Evolutionary conservation across 192 early-diverging fungal genomes (phyloP), one percentile per base, ranked within the genome.

Genomic region (Mortierella hygrophila): DNA sequence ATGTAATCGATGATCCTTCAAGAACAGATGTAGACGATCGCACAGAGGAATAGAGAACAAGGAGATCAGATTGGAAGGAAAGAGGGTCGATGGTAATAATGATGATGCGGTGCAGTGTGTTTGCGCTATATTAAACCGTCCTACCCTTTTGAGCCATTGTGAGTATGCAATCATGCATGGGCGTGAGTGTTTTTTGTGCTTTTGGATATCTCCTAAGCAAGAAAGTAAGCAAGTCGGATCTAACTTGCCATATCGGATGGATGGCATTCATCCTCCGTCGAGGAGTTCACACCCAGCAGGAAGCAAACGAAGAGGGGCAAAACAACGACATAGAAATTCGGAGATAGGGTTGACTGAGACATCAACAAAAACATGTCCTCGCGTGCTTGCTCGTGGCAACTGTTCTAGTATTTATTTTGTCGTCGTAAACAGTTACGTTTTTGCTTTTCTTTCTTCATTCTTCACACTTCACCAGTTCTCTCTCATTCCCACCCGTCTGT

Each of bases 1-100:
- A 85, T 85, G 78, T 85, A 80, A 23, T 20, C 5, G 18, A 79
- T 47, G 32, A 11, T 65, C 29, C 57, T 29, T 60, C 44, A 15
- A 46, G 44, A 46, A 26, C n/a, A 26, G n/a, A 23, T 60, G 57
- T 60, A n/a, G 57, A 46, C 10, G 44, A 46, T 46, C 11, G 44
- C 44, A 15, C 44, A 15, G 44, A 46, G 13, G 13, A 46, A 13
- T 15, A 3, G 13, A 1, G 44, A 46, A 13, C 10, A 46, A 46
- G 44, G 11, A 46, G 44, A 40, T 40, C 44, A 11, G 44, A 15
- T 46, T 46, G 10, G 44, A 46, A 13, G 11, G 49, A 6, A 21
- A 18, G 49, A 52, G 4, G 49, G 18, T 21, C 18, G 18, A 16
- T 52, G 20, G 18, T 52, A 5, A 52, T 52, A 20, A 52, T 52